These are phyloP conservation scores for Chaetomium sp. DNA, from an alignment of 2,329 filamentous ascomycete species.

Conservation along the genomic window DNA sequence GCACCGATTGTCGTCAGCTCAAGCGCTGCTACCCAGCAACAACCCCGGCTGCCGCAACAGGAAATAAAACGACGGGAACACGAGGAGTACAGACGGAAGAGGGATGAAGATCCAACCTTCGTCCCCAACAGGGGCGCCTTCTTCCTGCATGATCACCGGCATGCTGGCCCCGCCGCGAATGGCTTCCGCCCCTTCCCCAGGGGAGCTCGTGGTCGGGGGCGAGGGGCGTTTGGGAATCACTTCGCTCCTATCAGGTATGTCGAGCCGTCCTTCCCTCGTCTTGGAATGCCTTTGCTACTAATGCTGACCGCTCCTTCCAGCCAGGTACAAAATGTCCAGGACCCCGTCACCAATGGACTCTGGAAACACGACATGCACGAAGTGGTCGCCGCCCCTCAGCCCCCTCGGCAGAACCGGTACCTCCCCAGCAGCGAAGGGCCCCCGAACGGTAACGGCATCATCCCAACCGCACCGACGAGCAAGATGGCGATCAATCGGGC, in stretches of 20 bases:
- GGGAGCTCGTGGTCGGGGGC: slow-evolving; percentile 64
- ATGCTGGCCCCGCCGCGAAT: slow-evolving; percentile 74
- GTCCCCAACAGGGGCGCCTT: slow-evolving; percentile 93
- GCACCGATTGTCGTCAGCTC: slow-evolving; percentile 60
- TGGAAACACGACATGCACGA: slow-evolving; percentile 98
- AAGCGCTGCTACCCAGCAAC: slow-evolving; percentile 44
- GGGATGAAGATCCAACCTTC: slow-evolving; percentile 87
- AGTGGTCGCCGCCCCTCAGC: slow-evolving; percentile 53
- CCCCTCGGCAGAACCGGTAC: slow-evolving; percentile 47
- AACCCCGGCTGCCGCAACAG: slow-evolving; percentile 59
- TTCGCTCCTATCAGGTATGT: slow-evolving; percentile 67
- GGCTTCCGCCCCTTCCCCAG: slow-evolving; percentile 73
- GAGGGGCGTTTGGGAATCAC: slow-evolving; percentile 56
- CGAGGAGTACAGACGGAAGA: slow-evolving; percentile 85
- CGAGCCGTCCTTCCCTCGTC: slow-evolving; percentile 15
- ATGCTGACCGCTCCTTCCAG: slow-evolving; percentile 36
- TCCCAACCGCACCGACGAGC: slow-evolving; percentile 61
- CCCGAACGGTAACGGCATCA: slow-evolving; percentile 57
- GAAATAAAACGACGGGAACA: slow-evolving; percentile 81
- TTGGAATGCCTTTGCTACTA: neutral
- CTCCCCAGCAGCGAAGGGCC: slow-evolving; percentile 51
- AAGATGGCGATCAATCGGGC: slow-evolving; percentile 69
- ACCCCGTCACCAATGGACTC: slow-evolving; percentile 69
- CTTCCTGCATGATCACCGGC: slow-evolving; percentile 94
- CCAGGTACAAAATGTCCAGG: slow-evolving; percentile 51